A percentile compares a stretch with the other conserved stretches of the same genome.
Conservation (phyloP, 306 rosid genomes). For the Abrus precatorius region DNA sequence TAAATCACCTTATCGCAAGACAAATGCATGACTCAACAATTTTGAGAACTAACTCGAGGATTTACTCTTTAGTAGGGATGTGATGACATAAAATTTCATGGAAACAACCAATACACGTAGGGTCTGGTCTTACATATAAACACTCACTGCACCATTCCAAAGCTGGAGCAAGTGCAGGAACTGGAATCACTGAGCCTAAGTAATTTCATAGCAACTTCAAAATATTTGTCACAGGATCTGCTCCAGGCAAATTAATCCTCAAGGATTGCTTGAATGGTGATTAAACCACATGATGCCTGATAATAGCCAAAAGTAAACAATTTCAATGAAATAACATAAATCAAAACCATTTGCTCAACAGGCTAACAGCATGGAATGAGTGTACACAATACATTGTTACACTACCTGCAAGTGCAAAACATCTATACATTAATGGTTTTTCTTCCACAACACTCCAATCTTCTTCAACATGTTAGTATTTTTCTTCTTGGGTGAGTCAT, state of each 20-base stretch:
- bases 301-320: conserved; percentile 22
- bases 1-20: too few relatives aligned
- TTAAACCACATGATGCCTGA: conserved; percentile 12
- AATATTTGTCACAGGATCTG: conserved; percentile 7
- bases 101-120: conserved; percentile 8
- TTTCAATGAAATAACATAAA: conserved; percentile 21
- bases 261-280: conserved; percentile 31
- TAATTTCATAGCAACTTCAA: conserved; percentile 29
- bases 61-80: not conserved
- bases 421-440: conserved; percentile 63
- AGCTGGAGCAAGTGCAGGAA: conserved; percentile 6
- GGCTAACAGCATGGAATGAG: conserved; percentile 12
- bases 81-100: conserved; percentile 21
- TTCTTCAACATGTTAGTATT: conserved; percentile 88
- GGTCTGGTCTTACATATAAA: conserved; percentile 9
- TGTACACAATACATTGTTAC: not conserved
- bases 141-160: conserved; percentile 32
- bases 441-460: conserved; percentile 96
- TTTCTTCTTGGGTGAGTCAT: conserved; percentile 92
- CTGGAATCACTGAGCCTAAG: conserved; percentile 13
- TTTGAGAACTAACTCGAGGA: too few relatives aligned
- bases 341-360: not conserved
- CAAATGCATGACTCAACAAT: too few relatives aligned
- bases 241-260: not conserved
- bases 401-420: conserved; percentile 21